These are phyloP conservation scores for Diaporthe helianthi DNA, from an alignment of 2,329 filamentous ascomycete genomes.

Conservation along the genomic window DNA sequence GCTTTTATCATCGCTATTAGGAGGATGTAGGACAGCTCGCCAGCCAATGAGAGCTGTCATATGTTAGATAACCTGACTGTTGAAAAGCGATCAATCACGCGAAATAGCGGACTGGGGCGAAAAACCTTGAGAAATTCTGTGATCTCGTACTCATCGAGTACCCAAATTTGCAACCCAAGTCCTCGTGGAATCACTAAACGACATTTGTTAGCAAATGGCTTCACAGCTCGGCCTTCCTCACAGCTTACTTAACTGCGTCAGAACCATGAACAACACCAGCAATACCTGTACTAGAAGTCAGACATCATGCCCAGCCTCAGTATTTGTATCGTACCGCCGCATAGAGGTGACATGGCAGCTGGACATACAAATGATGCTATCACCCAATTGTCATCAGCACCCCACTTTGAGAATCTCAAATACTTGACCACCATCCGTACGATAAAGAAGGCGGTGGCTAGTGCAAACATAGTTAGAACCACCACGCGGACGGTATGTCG, in stretches of 20 bases:
- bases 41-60: background rate
- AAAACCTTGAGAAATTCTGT: background rate
- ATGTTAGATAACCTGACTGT: background rate
- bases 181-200: background rate
- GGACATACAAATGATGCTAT: background rate
- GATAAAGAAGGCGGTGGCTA: background rate
- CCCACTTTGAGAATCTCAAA: background rate
- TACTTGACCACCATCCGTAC: conserved; percentile 1
- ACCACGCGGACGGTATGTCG: background rate
- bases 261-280: background rate
- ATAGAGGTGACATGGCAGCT: background rate
- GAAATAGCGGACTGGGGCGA: background rate
- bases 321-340: no score
- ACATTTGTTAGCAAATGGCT: background rate
- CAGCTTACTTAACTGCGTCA: background rate
- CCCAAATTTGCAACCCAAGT: background rate
- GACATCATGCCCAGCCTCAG: background rate
- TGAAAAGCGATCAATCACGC: no score
- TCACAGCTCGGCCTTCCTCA: background rate
- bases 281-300: background rate
- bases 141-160: background rate
- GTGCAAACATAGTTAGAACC: background rate
- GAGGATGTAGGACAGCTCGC: background rate
- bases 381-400: background rate
- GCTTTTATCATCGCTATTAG: conserved; percentile 3